These are phyloP conservation scores for Penicillium canescens DNA, from an alignment of 495 filamentous ascomycete genomes.

Conservation along the genomic window DNA sequence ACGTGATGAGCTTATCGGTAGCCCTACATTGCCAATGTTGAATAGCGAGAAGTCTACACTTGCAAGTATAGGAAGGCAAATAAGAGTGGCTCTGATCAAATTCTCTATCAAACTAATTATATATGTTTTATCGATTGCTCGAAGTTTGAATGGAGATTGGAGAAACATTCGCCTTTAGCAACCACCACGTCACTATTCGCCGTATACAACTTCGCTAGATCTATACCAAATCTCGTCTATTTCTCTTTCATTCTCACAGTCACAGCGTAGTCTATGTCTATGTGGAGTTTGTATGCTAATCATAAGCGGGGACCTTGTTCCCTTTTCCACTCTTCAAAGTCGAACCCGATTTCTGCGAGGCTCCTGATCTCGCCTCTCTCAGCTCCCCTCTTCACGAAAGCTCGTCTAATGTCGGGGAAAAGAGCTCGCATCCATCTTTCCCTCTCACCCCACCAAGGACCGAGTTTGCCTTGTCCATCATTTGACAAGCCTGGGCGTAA, in stretches of 20 bases:
- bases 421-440: slow-evolving; percentile 62
- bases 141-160: no score
- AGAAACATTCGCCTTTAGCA: no score
- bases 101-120: no score
- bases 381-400: slow-evolving; percentile 51
- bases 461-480: slow-evolving; percentile 58
- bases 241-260: no score
- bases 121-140: no score
- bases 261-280: not conserved
- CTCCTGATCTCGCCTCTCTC: slow-evolving; percentile 42
- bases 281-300: slow-evolving; percentile 5
- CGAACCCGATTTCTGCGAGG: slow-evolving; percentile 61
- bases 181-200: no score
- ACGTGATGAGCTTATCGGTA: slow-evolving; percentile 24
- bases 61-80: no score
- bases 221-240: no score
- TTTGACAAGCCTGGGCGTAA: slow-evolving; percentile 40
- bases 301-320: slow-evolving; percentile 16
- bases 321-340: slow-evolving; percentile 46
- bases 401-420: slow-evolving; percentile 55
- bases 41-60: no score
- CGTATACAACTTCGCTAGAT: no score
- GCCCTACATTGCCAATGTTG: not conserved
- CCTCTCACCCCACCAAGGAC: slow-evolving; percentile 65
- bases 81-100: no score